Conservation (phyloP, 441 rosid genomes). For the Monsonia emarginata region DNA sequence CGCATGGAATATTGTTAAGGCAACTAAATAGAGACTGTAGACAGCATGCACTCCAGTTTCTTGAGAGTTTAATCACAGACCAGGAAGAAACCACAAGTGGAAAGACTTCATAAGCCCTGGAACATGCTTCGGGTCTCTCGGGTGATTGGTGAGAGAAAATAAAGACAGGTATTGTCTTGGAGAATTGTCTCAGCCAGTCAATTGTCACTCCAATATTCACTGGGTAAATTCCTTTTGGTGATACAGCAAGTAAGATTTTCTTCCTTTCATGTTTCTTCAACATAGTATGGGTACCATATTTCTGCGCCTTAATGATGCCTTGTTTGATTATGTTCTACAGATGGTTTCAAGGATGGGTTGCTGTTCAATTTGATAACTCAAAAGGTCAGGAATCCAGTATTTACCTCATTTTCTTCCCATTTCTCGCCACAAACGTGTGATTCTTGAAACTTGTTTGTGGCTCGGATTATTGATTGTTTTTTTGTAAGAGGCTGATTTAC, state of each 20-base stretch:
- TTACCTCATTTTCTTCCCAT: constrained; percentile 2
- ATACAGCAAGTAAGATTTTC: constrained; percentile 11
- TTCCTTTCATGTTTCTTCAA: constrained; percentile 1
- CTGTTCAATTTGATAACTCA: neutral
- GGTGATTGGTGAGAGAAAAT: constrained; percentile 8
- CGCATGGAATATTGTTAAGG: constrained; percentile 44
- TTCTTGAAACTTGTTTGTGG: constrained; percentile 5
- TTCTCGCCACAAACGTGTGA: constrained; percentile 1
- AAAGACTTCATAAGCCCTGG: constrained; percentile 22
- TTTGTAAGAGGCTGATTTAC: neutral
- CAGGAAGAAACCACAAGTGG: constrained; percentile 21
- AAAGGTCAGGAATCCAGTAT: neutral
- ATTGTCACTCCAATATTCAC: constrained; percentile 3
- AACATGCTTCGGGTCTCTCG: constrained; percentile 16
- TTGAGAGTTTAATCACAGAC: constrained; percentile 38
- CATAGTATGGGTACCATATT: neutral
- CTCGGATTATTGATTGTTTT: constrained; percentile 1
- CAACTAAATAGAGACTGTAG: constrained; percentile 40
- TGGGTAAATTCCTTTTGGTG: constrained; percentile 10
- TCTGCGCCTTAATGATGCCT: neutral
- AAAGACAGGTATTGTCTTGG: neutral
- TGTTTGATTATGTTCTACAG: neutral
- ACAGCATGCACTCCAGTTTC: constrained; percentile 32
- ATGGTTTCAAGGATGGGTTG: constrained; percentile 3
- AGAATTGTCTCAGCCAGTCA: constrained; percentile 6